These are phyloP conservation scores for Fraxinus greggii DNA, from an alignment of 305 asterid genomes.

Conservation along the genomic window DNA sequence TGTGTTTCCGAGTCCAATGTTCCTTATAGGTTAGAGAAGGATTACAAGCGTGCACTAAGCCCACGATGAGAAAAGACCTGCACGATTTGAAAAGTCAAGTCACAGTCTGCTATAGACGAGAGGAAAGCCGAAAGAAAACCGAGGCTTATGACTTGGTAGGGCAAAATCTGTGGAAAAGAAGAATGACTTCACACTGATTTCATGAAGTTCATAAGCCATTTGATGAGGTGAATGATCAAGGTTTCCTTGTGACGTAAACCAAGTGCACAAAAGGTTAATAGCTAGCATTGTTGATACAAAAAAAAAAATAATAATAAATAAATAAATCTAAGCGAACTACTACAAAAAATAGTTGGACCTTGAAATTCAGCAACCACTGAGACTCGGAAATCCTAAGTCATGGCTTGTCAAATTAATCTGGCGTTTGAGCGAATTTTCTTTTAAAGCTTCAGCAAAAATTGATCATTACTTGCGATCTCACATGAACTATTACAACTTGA, in stretches of 20 bases:
- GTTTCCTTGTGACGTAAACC: neutral
- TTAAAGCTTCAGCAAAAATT: neutral
- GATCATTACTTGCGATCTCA: neutral
- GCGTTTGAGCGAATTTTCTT: neutral
- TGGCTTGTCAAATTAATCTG: neutral
- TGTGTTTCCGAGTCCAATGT: neutral
- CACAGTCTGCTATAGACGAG: neutral
- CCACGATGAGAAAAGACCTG: neutral
- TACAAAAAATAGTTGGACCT: neutral
- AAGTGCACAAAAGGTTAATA: neutral
- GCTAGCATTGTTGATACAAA: neutral
- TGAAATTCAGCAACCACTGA: neutral
- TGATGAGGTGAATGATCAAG: neutral
- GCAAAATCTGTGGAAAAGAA: neutral
- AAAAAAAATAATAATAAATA: too few species aligned
- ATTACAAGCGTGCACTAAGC: neutral
- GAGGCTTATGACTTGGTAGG: neutral
- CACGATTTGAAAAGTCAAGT: neutral
- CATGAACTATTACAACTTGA: neutral
- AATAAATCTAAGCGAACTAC: neutral
- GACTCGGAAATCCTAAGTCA: neutral
- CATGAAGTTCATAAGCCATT: neutral
- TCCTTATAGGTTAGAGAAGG: neutral
- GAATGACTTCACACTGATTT: neutral
- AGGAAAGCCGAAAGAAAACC: neutral